Percentiles rank a stretch among this genome's conserved stretches.
phyloP scores from a whole-genome alignment of 2,329 filamentous ascomycete genomes.

The Daldinia sp. region DNA sequence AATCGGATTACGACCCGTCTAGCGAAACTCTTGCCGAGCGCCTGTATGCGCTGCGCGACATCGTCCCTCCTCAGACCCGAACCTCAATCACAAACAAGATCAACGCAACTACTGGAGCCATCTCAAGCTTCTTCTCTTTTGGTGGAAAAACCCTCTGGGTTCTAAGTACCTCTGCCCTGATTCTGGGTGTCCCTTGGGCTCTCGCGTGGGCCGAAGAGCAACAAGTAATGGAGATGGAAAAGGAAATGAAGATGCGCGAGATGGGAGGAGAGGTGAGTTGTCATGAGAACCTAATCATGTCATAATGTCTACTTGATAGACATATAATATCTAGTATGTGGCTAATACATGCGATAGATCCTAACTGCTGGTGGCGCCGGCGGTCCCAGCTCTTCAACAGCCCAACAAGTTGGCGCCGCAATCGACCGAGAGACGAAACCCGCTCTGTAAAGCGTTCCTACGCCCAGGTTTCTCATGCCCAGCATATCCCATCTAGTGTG shows the following conservation, averaged over 20 bases:
- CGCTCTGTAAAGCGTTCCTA: slow-evolving; percentile 54
- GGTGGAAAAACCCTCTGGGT: slow-evolving; percentile 91
- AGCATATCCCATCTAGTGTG: not conserved
- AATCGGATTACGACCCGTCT: slow-evolving; percentile 72
- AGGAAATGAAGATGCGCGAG: slow-evolving; percentile 96
- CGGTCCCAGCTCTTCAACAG: slow-evolving; percentile 50
- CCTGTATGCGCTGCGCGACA: slow-evolving; percentile 76
- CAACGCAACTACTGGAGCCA: slow-evolving; percentile 62
- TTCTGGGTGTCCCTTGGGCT: slow-evolving; percentile 92
- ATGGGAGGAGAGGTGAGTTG: slow-evolving; percentile 73
- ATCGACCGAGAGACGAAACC: slow-evolving; percentile 60
- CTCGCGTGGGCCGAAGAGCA: slow-evolving; percentile 95
- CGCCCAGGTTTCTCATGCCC: not conserved
- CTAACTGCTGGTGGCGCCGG: slow-evolving; percentile 55
- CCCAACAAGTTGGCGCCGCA: slow-evolving; percentile 59
- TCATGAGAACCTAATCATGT: not conserved
- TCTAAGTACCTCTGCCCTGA: slow-evolving; percentile 84
- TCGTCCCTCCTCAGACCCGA: slow-evolving; percentile 76
- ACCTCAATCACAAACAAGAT: slow-evolving; percentile 70
- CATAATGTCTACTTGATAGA: not conserved
- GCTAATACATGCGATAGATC: slow-evolving; percentile 46
- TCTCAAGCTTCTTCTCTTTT: slow-evolving; percentile 71
- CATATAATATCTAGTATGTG: slow-evolving; percentile 17
- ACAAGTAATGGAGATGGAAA: slow-evolving; percentile 96
- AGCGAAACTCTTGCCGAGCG: slow-evolving; percentile 72